Evolutionary conservation across 2,329 filamentous ascomycete species (phyloP).

Genomic region (Aspergillus flavus): DNA sequence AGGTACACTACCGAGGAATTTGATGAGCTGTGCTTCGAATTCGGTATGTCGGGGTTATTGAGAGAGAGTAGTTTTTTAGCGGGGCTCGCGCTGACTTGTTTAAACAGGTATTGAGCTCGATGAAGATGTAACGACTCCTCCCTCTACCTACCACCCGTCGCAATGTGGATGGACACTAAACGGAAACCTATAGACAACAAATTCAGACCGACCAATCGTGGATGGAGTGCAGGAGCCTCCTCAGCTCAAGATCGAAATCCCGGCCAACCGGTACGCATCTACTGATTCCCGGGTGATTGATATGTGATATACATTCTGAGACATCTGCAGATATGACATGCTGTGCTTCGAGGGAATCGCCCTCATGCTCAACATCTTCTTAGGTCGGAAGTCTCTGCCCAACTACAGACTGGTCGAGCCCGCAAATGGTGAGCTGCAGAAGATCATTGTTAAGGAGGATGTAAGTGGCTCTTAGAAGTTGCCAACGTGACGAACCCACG

Average conservation of each 20-base stretch:
- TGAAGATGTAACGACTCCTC: constrained; percentile 65
- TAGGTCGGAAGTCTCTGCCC: constrained; percentile 72
- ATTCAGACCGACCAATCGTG: constrained; percentile 71
- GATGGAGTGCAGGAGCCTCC: constrained; percentile 82
- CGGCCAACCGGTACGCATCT: constrained; percentile 77
- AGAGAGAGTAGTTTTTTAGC: constrained; percentile 16
- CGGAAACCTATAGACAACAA: constrained; percentile 61
- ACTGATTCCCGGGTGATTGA: neutral
- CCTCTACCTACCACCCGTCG: neutral
- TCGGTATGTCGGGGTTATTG: constrained; percentile 57
- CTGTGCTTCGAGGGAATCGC: constrained; percentile 97
- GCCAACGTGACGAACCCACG: neutral
- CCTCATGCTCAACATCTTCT: constrained; percentile 94
- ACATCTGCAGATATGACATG: constrained; percentile 69
- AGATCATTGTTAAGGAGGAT: constrained; percentile 75
- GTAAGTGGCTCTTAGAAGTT: constrained; percentile 39
- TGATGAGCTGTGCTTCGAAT: constrained; percentile 97
- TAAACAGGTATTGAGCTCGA: constrained; percentile 79
- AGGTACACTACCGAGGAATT: constrained; percentile 93
- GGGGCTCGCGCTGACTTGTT: constrained; percentile 35
- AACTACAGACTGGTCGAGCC: constrained; percentile 78
- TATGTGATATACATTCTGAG: constrained; percentile 25
- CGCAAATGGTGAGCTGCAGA: constrained; percentile 71
- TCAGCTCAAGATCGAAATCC: constrained; percentile 97
- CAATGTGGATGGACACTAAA: neutral